phyloP scores from a whole-genome alignment of 1,284 basidiomycete genomes.

The Sphagnurus paluster region DNA sequence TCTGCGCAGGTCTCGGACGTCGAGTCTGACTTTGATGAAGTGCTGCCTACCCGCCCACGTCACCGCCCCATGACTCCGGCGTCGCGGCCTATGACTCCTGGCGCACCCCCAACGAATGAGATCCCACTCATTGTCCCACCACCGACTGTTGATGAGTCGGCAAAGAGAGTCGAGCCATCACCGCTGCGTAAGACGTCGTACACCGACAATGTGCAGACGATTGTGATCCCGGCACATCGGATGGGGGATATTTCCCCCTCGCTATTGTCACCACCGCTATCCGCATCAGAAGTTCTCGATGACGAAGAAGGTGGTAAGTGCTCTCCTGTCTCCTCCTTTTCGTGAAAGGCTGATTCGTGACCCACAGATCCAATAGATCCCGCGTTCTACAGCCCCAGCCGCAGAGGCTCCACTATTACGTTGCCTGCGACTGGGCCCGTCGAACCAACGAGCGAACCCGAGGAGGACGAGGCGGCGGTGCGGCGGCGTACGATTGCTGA shows the following conservation, averaged over 20 bases:
- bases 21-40: slow-evolving; percentile 23
- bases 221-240: background rate
- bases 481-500: slow-evolving; percentile 70
- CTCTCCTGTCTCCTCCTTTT: background rate
- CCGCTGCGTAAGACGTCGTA: slow-evolving; percentile 17
- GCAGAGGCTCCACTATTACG: slow-evolving; percentile 32
- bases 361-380: slow-evolving; percentile 68
- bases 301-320: slow-evolving; percentile 62
- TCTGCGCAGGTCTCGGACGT: slow-evolving; percentile 19
- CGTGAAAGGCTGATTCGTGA: slow-evolving; percentile 12
- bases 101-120: slow-evolving; percentile 18
- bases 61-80: slow-evolving; percentile 16
- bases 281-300: slow-evolving; percentile 46
- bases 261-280: slow-evolving; percentile 10
- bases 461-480: slow-evolving; percentile 46
- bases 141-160: slow-evolving; percentile 15
- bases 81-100: slow-evolving; percentile 15
- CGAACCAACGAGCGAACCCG: slow-evolving; percentile 25
- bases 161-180: slow-evolving; percentile 14
- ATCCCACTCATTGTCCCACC: slow-evolving; percentile 24
- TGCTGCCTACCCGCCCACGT: slow-evolving; percentile 21
- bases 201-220: slow-evolving; percentile 7
- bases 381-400: slow-evolving; percentile 50
- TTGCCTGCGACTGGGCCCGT: slow-evolving; percentile 16
- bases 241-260: slow-evolving; percentile 9